These are phyloP conservation scores for Boeremia lycopersici DNA, from an alignment of 2,329 filamentous ascomycete species.

Conservation along the genomic window DNA sequence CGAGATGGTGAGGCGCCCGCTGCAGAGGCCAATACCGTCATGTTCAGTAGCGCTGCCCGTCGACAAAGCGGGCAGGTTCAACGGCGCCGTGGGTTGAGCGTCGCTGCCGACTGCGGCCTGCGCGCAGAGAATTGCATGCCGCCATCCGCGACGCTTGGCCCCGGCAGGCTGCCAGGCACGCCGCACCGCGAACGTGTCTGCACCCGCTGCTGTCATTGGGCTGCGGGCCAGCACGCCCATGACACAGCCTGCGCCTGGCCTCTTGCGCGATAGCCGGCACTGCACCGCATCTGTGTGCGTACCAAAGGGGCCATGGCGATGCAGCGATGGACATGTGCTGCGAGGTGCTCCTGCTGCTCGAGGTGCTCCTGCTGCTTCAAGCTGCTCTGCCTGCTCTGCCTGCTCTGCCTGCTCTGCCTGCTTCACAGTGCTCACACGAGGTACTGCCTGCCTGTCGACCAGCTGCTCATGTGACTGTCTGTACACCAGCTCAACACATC, in stretches of 20 bases:
- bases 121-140: constrained; percentile 7
- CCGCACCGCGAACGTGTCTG: constrained; percentile 12
- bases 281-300: constrained; percentile 15
- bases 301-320: no score
- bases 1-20: constrained; percentile 17
- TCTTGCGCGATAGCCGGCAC: constrained; percentile 4
- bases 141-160: constrained; percentile 12
- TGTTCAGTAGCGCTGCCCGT: constrained; percentile 16
- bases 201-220: constrained; percentile 7
- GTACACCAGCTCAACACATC: neutral
- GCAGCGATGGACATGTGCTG: no score
- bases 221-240: neutral
- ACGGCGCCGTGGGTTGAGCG: constrained; percentile 1
- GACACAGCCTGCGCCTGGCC: constrained; percentile 11
- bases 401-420: no score
- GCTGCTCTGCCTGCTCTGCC: no score
- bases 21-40: constrained; percentile 23
- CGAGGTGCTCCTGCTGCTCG: no score
- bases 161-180: constrained; percentile 2
- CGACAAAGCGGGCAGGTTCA: constrained; percentile 17
- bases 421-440: no score
- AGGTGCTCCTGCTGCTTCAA: no score
- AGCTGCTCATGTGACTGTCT: neutral
- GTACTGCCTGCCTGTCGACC: no score
- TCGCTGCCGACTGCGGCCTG: no score